Base-by-base conservation (phyloP, 495 filamentous ascomycete species). In the Penicillium soppii region DNA sequence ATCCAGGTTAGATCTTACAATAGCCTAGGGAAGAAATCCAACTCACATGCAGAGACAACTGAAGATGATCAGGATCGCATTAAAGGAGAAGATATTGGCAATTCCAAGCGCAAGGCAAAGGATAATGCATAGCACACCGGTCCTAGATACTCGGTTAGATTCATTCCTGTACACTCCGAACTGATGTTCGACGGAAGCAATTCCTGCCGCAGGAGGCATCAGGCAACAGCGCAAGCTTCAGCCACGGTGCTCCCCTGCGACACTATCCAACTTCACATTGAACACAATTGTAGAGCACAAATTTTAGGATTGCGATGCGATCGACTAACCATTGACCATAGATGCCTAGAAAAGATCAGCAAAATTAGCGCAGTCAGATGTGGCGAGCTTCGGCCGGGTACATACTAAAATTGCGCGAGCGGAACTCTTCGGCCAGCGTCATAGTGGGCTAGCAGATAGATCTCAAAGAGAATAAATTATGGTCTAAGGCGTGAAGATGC, bases 371-470 rank as follows among this genome's bases (percentile, higher is more conserved):
- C 38, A 27, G 29, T 47, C 47, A 61, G 63, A 58, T 50, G 52
- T 48, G 29, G 57, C 40, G 48, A 49, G 43, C 40, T 44, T 38
- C 33, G 30, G 43, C 48, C 42, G 38, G 47, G 47, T 43, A 53
- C 94, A 75, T 82, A 97, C 95, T 97, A 82, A 97, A 99, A 77
- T 99, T 99, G 70, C 94, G 82, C 57, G 90, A 90, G 67, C 83
- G 87, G 65, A 99, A 91, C 80, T 97, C 94, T 67, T 81, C 78
- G 16, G 69, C 65, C 36, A 81, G 59, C 54, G 77, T 74, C 78
- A 81, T 81, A 52, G 44, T 76, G 67, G 36, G 53, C 30, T 47
- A 47, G 43, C 40, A 37, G 53, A 21, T 30, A 37, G 17, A 42
- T 36, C 22, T 41, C 7, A 17, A 17, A 23, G 36, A 40, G 8